These are phyloP conservation scores for Elsinoe fawcettii DNA, from an alignment of 2,329 filamentous ascomycete species.

Conservation along the genomic window DNA sequence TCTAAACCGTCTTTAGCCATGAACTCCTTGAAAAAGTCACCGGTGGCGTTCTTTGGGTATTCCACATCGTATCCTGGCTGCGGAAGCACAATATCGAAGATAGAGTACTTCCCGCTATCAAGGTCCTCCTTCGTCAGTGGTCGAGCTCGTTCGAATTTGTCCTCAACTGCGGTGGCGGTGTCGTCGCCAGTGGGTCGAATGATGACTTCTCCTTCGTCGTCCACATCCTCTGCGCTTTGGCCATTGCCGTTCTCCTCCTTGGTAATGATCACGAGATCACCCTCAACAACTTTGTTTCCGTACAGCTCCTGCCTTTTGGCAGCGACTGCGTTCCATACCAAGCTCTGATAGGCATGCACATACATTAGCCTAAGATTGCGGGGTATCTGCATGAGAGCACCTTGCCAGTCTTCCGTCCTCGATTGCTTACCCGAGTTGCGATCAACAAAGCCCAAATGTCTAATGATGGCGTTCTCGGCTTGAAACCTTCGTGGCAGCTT, in stretches of 20 bases:
- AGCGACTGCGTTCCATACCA: slow-evolving; percentile 84
- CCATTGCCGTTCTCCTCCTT: slow-evolving; percentile 30
- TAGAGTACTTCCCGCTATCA: slow-evolving; percentile 63
- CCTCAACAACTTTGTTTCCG: slow-evolving; percentile 66
- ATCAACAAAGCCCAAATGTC: slow-evolving; percentile 54
- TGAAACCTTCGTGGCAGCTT: slow-evolving; percentile 72
- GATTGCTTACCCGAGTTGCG: slow-evolving; percentile 38
- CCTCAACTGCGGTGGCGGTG: slow-evolving; percentile 45
- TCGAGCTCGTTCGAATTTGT: slow-evolving; percentile 61
- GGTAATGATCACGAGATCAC: slow-evolving; percentile 69
- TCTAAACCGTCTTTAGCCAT: slow-evolving; percentile 73
- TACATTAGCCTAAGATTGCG: slow-evolving; percentile 87
- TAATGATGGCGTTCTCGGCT: slow-evolving; percentile 71
- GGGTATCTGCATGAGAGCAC: slow-evolving; percentile 71
- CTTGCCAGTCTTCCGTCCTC: slow-evolving; percentile 62
- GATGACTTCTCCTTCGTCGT: slow-evolving; percentile 59
- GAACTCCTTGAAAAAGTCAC: slow-evolving; percentile 75
- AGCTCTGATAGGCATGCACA: slow-evolving; percentile 90
- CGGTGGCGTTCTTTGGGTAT: slow-evolving; percentile 77
- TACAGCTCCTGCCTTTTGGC: slow-evolving; percentile 72
- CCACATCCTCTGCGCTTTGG: slow-evolving; percentile 35
- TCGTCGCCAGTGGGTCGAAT: slow-evolving; percentile 53
- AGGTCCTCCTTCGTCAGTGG: slow-evolving; percentile 70
- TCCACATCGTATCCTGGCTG: slow-evolving; percentile 85
- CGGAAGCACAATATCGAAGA: slow-evolving; percentile 85